A percentile compares a stretch with the other conserved stretches of the same genome.
Conservation (phyloP, 2,329 filamentous ascomycete genomes). For the Blastomyces gilchristii region DNA sequence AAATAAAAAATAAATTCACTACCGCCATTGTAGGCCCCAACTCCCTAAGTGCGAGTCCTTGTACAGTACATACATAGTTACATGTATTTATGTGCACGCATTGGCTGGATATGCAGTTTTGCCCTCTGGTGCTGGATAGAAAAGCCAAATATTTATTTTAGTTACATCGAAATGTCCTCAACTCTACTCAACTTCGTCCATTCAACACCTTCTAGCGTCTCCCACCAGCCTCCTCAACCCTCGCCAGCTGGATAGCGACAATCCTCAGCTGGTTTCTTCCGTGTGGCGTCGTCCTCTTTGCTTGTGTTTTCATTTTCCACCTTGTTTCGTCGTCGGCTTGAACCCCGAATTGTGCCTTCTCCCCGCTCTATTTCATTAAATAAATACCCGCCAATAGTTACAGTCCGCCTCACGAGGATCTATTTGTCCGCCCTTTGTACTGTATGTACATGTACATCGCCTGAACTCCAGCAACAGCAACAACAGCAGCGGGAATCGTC, state of each 20-base stretch:
- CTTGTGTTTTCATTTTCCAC: not conserved
- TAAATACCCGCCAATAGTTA: too few species aligned
- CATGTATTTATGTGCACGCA: too few species aligned
- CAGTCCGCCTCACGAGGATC: too few species aligned
- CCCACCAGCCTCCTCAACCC: not conserved
- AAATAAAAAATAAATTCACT: not conserved
- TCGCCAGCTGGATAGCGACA: not conserved
- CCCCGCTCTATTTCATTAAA: too few species aligned
- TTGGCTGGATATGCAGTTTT: too few species aligned
- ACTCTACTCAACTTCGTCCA: not conserved
- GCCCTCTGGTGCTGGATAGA: too few species aligned
- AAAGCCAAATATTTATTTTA: too few species aligned
- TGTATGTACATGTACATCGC: not conserved
- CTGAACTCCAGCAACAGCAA: not conserved
- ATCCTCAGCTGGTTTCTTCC: not conserved
- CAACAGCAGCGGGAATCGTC: not conserved
- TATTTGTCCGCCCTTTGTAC: not conserved
- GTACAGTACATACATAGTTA: too few species aligned
- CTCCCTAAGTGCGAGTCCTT: too few species aligned
- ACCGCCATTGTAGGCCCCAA: not conserved
- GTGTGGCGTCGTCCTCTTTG: not conserved
- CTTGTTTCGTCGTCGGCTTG: not conserved
- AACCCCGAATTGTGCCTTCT: not conserved
- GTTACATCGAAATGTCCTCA: too few species aligned
- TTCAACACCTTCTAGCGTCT: not conserved